Evolutionary conservation across 2,329 filamentous ascomycete genomes (phyloP), one percentile per base, ranked within the genome.

Genomic region (Emmonsiellopsis sp.): DNA sequence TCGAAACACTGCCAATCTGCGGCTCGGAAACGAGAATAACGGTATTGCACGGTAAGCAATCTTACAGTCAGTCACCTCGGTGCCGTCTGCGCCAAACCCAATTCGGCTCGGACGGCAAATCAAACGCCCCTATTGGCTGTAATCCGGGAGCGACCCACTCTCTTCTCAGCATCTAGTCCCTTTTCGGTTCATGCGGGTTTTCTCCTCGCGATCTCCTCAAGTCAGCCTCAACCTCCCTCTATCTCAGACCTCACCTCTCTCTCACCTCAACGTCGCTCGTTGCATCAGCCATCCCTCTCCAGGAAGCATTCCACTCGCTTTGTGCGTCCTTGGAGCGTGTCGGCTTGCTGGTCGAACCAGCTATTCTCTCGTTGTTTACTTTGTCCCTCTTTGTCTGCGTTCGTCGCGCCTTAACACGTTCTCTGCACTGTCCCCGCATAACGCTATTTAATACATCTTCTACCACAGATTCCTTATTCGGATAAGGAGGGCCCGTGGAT

Each of bases 381-480:
- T 53, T 47, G 49, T 53, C 51, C 38, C 45, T 30, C 42, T 42
- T 45, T 50, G 53, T 47, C 13, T 47, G 37, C 40, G 20, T 5
- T 26, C 20, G 20, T 44, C 38, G 10, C n/a, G 10, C 38, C 30
- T 30, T 41, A 46, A 31, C n/a, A 16, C 9, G 55, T 35, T 37
- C 37, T 44, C 43, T 41, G 38, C 61, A 58, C 53, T 54, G 57
- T 60, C 54, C 59, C 58, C 51, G 58, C 63, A 55, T 58, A 26
- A 2, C 10, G 20, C 20, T 26, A 3, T 44, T 41, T 41, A 32
- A n/a, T 37, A 37, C 47, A 20, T 57, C 11, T 45, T 32, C 20
- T 49, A 45, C 20, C 20, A 26, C 20, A 26, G 3, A 26, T 26
- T 26, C 20, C 20, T 26, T 2, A 26, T 26, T 26, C 20, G 20